A percentile compares a stretch with the other conserved stretches of the same genome.
phyloP scores from a whole-genome alignment of 352 stramenopile species.

The Pythium apleroticum region DNA sequence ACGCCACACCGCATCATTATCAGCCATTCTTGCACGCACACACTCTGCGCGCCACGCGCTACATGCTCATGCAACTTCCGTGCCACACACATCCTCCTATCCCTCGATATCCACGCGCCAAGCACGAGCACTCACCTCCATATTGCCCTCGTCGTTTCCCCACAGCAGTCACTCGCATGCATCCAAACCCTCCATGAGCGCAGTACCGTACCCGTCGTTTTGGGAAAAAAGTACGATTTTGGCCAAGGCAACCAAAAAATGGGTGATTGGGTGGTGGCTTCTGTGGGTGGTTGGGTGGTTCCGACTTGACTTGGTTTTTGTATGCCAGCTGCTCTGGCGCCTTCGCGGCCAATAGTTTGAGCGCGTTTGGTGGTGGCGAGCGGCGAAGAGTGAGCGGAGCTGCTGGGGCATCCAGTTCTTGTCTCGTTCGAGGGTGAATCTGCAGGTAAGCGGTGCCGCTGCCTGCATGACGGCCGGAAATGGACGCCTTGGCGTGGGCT shows the following conservation, averaged over 20 bases:
- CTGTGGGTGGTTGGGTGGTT: not conserved
- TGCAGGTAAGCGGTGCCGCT: conserved; percentile 27
- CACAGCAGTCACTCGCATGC: not conserved
- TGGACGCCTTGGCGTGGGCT: not conserved
- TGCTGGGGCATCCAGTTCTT: conserved; percentile 58
- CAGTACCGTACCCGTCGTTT: not conserved
- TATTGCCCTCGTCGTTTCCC: conserved; percentile 1
- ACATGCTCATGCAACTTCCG: not conserved
- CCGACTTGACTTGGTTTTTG: conserved; percentile 50
- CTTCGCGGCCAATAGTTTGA: conserved; percentile 84
- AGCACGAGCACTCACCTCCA: not conserved
- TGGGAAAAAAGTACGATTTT: conserved; percentile 20
- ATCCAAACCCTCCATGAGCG: not conserved
- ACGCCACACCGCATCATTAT: not conserved
- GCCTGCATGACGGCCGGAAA: not conserved
- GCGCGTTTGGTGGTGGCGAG: conserved; percentile 28
- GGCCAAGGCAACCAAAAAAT: not conserved
- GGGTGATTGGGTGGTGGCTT: conserved; percentile 17
- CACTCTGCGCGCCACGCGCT: not conserved
- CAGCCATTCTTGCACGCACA: not conserved
- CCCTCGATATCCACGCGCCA: not conserved
- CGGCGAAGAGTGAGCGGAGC: not conserved
- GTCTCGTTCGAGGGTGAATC: conserved; percentile 35
- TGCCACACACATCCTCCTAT: not conserved
- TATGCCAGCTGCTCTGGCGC: conserved; percentile 42